Evolutionary conservation across 345 rosid species (phyloP), one percentile per base, ranked within the genome.

Genomic region (Isatis tinctoria): DNA sequence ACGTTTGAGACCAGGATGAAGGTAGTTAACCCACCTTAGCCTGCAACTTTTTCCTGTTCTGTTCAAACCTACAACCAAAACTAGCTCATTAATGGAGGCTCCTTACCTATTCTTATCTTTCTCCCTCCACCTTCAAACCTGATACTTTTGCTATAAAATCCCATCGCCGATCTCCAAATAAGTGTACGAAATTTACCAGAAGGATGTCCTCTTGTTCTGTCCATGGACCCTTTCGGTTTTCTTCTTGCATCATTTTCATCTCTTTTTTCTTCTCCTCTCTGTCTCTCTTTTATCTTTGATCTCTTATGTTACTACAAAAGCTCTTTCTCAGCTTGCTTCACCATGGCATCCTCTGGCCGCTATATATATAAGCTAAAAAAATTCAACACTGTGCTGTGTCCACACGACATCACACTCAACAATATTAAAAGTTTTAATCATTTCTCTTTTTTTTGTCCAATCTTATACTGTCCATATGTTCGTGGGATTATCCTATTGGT

Each of bases 121-220:
- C 97, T 87, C 98, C 98, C 98, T 80, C 98, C 96, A 89, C 97
- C 97, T 89, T 91, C 97, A 94, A 94, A 94, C 97, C 98, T 94
- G 98, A 91, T 81, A 94, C 93, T 82, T 94, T 86, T 4, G 98
- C 98, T 47, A 93, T 83, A 88, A 85, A 93, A 79, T 93, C 97
- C 98, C 98, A 93, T 76, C 97, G 79, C 32, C 98, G 92, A 78
- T 93, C 98, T 58, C 98, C 98, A 70, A 93, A 88, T 60, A 88
- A 75, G 79, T 87, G 87, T 68, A 94, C 93, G 76, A 86, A 91
- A 87, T 86, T 85, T 78, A 83, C 82, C 79, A 94, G 89, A 41
- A 89, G 82, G 14, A 82, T 60, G 83, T 94, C 98, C 70, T 94
- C 98, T 3, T 86, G 89, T 80, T 94, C 97, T 73, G 95, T 94